These are phyloP conservation scores for Ceratocystis variospora DNA, from an alignment of 2,329 filamentous ascomycete genomes.

Conservation along the genomic window DNA sequence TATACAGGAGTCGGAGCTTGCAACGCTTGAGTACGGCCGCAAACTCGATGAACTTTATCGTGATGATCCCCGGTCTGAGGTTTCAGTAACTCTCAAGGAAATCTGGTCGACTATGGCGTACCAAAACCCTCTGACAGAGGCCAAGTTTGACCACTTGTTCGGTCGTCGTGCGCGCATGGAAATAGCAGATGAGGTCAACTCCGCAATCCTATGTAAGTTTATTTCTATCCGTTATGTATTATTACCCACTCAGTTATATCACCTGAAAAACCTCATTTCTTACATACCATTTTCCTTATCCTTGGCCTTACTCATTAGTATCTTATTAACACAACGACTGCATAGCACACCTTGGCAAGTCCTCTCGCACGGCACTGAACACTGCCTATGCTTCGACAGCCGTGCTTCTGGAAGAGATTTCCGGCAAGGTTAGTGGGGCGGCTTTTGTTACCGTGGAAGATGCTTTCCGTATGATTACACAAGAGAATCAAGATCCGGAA, in stretches of 20 bases:
- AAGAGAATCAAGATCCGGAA: neutral
- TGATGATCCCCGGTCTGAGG: constrained; percentile 53
- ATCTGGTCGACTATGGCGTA: constrained; percentile 87
- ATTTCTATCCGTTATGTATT: constrained; percentile 2
- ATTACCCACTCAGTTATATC: neutral
- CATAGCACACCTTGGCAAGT: constrained; percentile 77
- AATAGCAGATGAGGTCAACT: constrained; percentile 88
- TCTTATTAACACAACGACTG: constrained; percentile 20
- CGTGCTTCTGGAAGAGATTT: constrained; percentile 69
- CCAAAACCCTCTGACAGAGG: constrained; percentile 60
- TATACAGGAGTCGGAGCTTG: constrained; percentile 41
- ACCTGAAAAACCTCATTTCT: neutral
- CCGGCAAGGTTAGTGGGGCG: constrained; percentile 64
- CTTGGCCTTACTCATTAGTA: neutral
- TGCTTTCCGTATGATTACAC: neutral
- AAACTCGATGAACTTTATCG: constrained; percentile 64
- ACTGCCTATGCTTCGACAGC: constrained; percentile 74
- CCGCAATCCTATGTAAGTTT: constrained; percentile 70
- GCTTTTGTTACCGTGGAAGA: constrained; percentile 47
- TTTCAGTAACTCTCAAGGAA: constrained; percentile 61
- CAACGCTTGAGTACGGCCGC: constrained; percentile 68
- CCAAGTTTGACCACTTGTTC: constrained; percentile 61
- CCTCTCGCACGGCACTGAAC: constrained; percentile 72
- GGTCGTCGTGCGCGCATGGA: constrained; percentile 59
- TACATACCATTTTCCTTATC: neutral